A percentile compares a stretch with the other conserved stretches of the same genome.
These are phyloP conservation scores for Populus deltoides DNA, from an alignment of 345 rosid species.

Conservation along the genomic window DNA sequence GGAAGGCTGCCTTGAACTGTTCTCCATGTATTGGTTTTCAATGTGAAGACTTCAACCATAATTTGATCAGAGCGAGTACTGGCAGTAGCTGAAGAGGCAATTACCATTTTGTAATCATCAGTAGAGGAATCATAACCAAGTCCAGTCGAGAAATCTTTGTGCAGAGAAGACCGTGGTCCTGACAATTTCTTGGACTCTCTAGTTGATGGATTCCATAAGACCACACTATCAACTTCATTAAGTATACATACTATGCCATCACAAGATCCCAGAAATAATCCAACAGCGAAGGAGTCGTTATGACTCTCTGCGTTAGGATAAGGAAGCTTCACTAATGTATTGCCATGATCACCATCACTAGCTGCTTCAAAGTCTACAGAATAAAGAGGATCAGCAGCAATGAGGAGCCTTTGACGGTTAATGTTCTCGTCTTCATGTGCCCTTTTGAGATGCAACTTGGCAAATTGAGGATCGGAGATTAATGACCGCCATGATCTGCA, in stretches of 20 bases:
- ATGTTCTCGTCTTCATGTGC: background rate
- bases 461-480: background rate
- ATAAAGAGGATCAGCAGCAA: constrained; percentile 27
- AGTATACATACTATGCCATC: constrained; percentile 37
- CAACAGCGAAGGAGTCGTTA: background rate
- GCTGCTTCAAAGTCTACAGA: constrained; percentile 19
- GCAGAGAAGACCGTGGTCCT: constrained; percentile 9
- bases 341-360: background rate
- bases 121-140: constrained; percentile 33
- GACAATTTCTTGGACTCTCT: constrained; percentile 26
- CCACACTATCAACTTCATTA: constrained; percentile 16
- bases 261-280: constrained; percentile 35
- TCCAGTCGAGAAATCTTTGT: constrained; percentile 17
- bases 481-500: background rate
- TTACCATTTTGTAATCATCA: constrained; percentile 30
- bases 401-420: constrained; percentile 22
- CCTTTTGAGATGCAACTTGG: constrained; percentile 24
- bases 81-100: background rate
- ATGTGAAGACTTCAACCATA: constrained; percentile 19
- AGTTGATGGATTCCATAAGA: constrained; percentile 40
- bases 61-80: background rate
- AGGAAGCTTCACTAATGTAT: background rate
- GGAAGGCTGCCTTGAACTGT: constrained; percentile 11
- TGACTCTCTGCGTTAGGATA: background rate
- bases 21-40: constrained; percentile 29